phyloP scores from a whole-genome alignment of 768 basidiomycete genomes.

The Pleurotus giganteus region DNA sequence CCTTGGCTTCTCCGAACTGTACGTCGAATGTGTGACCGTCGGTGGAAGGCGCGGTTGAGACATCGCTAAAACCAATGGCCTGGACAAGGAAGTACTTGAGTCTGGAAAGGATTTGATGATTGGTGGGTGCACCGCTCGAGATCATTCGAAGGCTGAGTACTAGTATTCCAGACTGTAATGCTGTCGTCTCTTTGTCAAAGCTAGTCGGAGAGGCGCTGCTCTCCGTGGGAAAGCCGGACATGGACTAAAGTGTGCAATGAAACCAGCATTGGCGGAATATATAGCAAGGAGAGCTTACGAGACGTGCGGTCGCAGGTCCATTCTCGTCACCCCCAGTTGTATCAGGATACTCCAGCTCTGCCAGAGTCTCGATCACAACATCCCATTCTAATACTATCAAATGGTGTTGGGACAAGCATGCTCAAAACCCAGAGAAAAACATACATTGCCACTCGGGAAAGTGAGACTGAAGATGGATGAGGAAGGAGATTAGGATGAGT shows the following conservation, averaged over 20 bases:
- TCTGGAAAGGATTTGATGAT: conserved; percentile 50
- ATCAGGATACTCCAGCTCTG: conserved; percentile 51
- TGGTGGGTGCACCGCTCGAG: conserved; percentile 57
- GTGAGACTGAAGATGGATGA: conserved; percentile 66
- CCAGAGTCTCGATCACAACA: conserved; percentile 52
- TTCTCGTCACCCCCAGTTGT: conserved; percentile 35
- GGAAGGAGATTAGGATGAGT: conserved; percentile 55
- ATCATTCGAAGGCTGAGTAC: conserved; percentile 66
- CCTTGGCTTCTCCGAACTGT: conserved; percentile 45
- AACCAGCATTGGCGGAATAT: background rate
- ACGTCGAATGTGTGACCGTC: conserved; percentile 53
- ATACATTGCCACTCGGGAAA: conserved; percentile 68
- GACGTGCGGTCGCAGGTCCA: conserved; percentile 37
- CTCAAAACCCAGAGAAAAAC: conserved; percentile 3
- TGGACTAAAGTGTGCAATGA: conserved; percentile 33
- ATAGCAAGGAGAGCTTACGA: conserved; percentile 27
- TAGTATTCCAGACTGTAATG: conserved; percentile 47
- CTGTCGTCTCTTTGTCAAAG: conserved; percentile 45
- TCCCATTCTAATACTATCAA: conserved; percentile 63
- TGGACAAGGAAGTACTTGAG: conserved; percentile 56
- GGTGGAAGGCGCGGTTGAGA: conserved; percentile 41
- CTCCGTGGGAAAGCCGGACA: conserved; percentile 40
- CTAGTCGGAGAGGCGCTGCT: conserved; percentile 17
- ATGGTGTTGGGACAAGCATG: conserved; percentile 1
- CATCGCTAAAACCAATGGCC: conserved; percentile 53